phyloP scores from a whole-genome alignment of 2,329 filamentous ascomycete species.

The Cyclaneusma minus region DNA sequence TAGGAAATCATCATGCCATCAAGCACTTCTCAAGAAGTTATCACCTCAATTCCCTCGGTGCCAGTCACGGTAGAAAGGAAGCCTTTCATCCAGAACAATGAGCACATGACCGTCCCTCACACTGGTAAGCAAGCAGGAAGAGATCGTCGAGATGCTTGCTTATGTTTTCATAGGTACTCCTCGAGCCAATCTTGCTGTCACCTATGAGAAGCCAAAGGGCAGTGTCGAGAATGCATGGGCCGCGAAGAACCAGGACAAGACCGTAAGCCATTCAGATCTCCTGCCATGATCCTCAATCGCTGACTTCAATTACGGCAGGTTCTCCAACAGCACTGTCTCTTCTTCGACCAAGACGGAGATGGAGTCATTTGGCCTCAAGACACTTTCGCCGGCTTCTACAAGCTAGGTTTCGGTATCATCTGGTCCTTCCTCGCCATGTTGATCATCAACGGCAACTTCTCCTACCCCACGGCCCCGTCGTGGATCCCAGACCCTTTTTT shows the following conservation, averaged over 20 bases:
- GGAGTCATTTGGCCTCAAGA: slow-evolving; percentile 36
- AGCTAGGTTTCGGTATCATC: slow-evolving; percentile 26
- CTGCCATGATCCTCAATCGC: background rate
- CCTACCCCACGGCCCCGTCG: slow-evolving; percentile 27
- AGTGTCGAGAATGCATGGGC: slow-evolving; percentile 24
- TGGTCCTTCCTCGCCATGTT: slow-evolving; percentile 26
- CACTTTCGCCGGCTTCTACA: slow-evolving; percentile 30
- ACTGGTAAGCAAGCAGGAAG: slow-evolving; percentile 5
- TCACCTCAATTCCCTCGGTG: slow-evolving; percentile 5
- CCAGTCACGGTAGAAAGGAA: slow-evolving; percentile 8
- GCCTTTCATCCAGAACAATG: slow-evolving; percentile 6
- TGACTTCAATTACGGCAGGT: slow-evolving; percentile 15
- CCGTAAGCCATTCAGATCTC: no score
- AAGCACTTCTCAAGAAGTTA: no score
- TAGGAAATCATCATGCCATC: no score
- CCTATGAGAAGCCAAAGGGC: slow-evolving; percentile 23
- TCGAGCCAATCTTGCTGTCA: slow-evolving; percentile 24
- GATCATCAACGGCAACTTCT: slow-evolving; percentile 32
- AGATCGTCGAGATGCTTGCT: background rate
- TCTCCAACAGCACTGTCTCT: slow-evolving; percentile 35
- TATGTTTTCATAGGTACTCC: slow-evolving; percentile 20
- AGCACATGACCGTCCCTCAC: slow-evolving; percentile 4
- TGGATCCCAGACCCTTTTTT: slow-evolving; percentile 27
- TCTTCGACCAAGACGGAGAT: slow-evolving; percentile 35
- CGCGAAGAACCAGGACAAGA: slow-evolving; percentile 21